Evolutionary conservation across 805 yeast genomes (phyloP).

Genomic region (Kuraishia molischiana): DNA sequence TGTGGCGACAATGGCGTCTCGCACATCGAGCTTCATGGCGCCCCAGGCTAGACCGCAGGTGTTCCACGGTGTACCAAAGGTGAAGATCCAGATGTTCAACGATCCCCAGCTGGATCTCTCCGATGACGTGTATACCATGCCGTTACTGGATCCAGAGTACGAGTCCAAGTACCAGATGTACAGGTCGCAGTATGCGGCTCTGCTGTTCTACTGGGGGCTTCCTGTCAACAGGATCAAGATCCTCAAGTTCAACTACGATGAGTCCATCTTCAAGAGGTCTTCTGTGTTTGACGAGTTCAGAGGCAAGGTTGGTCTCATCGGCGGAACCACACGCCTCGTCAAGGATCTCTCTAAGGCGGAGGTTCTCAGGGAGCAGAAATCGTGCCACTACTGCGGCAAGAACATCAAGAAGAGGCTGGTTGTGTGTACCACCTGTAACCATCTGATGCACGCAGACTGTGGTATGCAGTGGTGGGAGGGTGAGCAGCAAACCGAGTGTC

Average conservation of each 20-base stretch:
- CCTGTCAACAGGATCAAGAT: constrained; percentile 74
- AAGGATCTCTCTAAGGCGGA: background rate
- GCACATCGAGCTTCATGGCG: background rate
- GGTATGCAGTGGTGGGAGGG: constrained; percentile 72
- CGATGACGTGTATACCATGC: constrained; percentile 29
- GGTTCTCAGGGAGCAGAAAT: constrained; percentile 15
- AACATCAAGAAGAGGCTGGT: constrained; percentile 50
- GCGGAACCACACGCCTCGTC: constrained; percentile 3
- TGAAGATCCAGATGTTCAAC: constrained; percentile 38
- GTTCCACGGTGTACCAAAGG: constrained; percentile 12
- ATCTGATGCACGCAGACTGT: constrained; percentile 69
- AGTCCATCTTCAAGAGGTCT: constrained; percentile 7
- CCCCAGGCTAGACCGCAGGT: background rate
- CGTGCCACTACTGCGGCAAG: constrained; percentile 61
- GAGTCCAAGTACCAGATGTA: constrained; percentile 26
- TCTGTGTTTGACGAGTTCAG: constrained; percentile 23
- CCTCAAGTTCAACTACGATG: constrained; percentile 49
- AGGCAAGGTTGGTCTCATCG: constrained; percentile 21
- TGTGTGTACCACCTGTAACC: constrained; percentile 68
- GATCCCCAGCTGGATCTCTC: constrained; percentile 30
- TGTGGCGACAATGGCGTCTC: background rate
- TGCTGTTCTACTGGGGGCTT: constrained; percentile 76
- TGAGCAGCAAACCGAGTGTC: constrained; percentile 43
- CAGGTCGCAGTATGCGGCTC: constrained; percentile 65
- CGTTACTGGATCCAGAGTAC: constrained; percentile 30